Base-by-base conservation (phyloP, 441 rosid genomes). In the Viola pubescens region DNA sequence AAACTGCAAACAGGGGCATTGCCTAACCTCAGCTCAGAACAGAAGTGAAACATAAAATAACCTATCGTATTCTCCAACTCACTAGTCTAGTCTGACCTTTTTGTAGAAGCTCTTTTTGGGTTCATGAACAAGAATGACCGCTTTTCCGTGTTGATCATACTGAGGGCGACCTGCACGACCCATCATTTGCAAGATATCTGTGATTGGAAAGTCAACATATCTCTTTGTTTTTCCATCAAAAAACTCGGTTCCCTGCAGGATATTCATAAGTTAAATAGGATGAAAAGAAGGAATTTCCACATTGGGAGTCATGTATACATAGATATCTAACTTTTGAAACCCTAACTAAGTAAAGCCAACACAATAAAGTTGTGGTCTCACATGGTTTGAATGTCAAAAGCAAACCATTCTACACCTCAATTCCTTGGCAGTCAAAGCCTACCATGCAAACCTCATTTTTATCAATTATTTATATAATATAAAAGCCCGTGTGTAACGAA, bases 101-200 rank as follows among this genome's bases (percentile, higher is more conserved):
- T 94, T 94, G 85, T 94, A 94, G 76, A 94, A 94, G 79, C 97
- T 90, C 71, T 94, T 94, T 70, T 94, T 94, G 62, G 99, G 99
- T 75, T 90, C 99, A 80, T 94, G 96, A 73, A 90, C 99, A 74
- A 94, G 97, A 75, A 94, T 86, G 64, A 94, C 99, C 51, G 97
- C 99, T 82, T 94, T 94, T 66, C 99, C 99, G 75, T 94, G 91
- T 72, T 94, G 97, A 75, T 94, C 97, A 72, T 81, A 94, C 53
- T 94, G 99, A 10, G 99, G 99, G 48, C 99, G 92, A 47, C 99
- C 99, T 19, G 99, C 99, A 77, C 99, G 99, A 47, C 99, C 99
- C 99, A 94, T 94, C 99, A 94, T 94, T 84, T 94, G 97, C 82
- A 94, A 77, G 66, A 94, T 94, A 77, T 94, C 99, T 16, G 99